These are phyloP conservation scores for Eucalyptus leucophloia DNA, from an alignment of 345 rosid genomes.

Conservation along the genomic window DNA sequence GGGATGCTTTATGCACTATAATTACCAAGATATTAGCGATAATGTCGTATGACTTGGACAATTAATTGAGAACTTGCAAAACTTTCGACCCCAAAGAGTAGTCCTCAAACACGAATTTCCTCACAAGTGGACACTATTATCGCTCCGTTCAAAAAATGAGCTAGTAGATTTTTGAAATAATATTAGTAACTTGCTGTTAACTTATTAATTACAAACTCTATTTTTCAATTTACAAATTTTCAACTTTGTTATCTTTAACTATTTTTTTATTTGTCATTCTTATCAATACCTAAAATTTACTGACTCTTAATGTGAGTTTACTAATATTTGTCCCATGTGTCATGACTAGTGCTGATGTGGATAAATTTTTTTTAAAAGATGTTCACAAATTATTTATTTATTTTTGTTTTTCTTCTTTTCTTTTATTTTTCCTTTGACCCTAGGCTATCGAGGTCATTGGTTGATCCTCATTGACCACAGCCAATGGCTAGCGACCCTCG, in stretches of 20 bases:
- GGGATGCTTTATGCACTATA: neutral
- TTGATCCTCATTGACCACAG: neutral
- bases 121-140: neutral
- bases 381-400: too few species aligned
- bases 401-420: too few species aligned
- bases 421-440: neutral
- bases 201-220: neutral
- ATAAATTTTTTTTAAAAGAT: too few species aligned
- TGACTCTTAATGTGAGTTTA: neutral
- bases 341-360: accelerated
- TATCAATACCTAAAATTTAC: neutral
- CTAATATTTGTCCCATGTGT: neutral
- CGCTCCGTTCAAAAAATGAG: neutral
- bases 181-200: neutral
- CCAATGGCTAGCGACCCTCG: neutral
- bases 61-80: neutral
- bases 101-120: neutral
- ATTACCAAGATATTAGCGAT: neutral
- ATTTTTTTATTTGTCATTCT: neutral
- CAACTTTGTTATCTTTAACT: neutral
- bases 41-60: neutral
- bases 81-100: neutral
- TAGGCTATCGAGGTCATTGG: neutral
- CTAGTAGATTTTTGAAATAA: neutral
- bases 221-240: neutral